These are phyloP conservation scores for Zygosaccharomyces pseudobailii DNA, from an alignment of 1,139 yeast species.

Conservation along the genomic window DNA sequence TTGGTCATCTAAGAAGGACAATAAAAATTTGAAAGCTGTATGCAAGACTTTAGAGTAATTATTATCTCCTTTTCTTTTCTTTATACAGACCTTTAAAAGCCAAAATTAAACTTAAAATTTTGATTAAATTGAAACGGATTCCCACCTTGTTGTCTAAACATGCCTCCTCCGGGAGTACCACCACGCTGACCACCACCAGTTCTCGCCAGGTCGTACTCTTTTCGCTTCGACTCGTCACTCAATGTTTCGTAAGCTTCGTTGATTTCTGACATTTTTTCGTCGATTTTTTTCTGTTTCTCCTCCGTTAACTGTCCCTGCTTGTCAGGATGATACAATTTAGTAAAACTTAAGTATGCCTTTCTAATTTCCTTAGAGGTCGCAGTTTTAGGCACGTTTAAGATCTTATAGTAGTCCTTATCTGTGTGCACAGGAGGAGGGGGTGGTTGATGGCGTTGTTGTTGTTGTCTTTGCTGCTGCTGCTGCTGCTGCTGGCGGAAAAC, in stretches of 20 bases:
- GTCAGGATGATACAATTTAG: conserved; percentile 87
- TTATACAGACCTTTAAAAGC: conserved; percentile 5
- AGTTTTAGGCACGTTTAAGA: conserved; percentile 59
- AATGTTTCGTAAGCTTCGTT: conserved; percentile 90
- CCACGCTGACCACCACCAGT: conserved; percentile 10
- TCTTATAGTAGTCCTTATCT: conserved; percentile 74
- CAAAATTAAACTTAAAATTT: conserved; percentile 9
- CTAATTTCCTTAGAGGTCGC: conserved; percentile 74
- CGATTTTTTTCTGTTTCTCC: conserved; percentile 72
- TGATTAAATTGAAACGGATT: conserved; percentile 14
- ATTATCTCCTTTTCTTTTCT: conserved; percentile 1
- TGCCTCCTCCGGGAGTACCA: conserved; percentile 2
- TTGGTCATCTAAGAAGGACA: conserved; percentile 22
- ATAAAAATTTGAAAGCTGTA: not conserved
- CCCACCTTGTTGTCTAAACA: conserved; percentile 11
- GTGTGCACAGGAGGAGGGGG: conserved; percentile 29
- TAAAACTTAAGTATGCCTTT: conserved; percentile 73
- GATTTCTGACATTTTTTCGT: conserved; percentile 82
- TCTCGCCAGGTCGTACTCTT: conserved; percentile 54
- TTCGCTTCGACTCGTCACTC: conserved; percentile 59
- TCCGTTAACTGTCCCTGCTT: conserved; percentile 63
- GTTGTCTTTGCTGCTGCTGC: conserved; percentile 45
- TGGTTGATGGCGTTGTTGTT: conserved; percentile 38
- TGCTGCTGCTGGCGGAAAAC: conserved; percentile 45
- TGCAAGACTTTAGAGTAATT: not conserved